These are phyloP conservation scores for Trichoderma hamatum DNA, from an alignment of 2,329 filamentous ascomycete genomes.

Conservation along the genomic window DNA sequence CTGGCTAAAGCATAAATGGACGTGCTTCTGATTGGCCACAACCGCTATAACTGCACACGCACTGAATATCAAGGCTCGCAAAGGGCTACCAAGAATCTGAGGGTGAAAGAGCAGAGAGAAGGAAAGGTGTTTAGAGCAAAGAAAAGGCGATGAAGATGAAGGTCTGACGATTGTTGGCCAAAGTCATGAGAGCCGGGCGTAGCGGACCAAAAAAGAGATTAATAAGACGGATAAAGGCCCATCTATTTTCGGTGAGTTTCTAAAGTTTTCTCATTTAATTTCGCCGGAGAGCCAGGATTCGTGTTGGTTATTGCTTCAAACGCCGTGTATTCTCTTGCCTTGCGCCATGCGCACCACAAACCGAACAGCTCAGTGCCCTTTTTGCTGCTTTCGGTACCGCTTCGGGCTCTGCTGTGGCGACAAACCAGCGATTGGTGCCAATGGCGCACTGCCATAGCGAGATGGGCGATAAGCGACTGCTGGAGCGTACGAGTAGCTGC, in stretches of 20 bases:
- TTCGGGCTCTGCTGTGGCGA: background rate
- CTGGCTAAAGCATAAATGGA: background rate
- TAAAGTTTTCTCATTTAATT: background rate
- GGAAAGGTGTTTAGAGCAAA: background rate
- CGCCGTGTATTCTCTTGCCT: background rate
- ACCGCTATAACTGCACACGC: background rate
- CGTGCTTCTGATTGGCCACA: conserved; percentile 17
- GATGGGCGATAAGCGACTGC: conserved; percentile 21
- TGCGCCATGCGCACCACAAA: background rate
- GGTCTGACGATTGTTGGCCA: conserved; percentile 2
- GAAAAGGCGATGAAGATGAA: background rate
- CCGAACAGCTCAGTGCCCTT: background rate
- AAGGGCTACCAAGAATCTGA: background rate
- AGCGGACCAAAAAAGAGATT: background rate
- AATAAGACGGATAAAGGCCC: conserved; percentile 12
- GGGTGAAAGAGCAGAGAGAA: background rate
- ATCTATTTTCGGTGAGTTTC: background rate
- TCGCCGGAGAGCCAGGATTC: background rate
- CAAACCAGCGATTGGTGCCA: conserved; percentile 3
- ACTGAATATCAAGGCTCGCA: background rate
- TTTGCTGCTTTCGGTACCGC: background rate
- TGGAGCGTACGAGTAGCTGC: background rate
- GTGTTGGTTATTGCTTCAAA: background rate
- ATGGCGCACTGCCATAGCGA: background rate
- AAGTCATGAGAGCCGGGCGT: conserved; percentile 10